Percentiles rank a stretch among this genome's conserved stretches.
Evolutionary conservation across 2,329 filamentous ascomycete species (phyloP).

Genomic region (Aureobasidium sp.): DNA sequence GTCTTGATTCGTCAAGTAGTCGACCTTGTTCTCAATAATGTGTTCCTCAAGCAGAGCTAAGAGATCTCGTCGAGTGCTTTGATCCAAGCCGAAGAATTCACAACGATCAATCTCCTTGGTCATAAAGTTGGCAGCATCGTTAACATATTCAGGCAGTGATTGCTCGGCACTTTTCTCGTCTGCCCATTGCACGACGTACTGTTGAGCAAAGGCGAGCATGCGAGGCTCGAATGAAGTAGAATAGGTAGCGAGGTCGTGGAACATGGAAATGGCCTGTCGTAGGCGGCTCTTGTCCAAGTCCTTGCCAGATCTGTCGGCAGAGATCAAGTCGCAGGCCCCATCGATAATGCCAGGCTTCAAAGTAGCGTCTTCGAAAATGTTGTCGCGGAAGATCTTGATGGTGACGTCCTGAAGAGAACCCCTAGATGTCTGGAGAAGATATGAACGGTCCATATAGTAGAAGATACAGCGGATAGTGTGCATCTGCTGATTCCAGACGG

Average conservation of each 20-base stretch:
- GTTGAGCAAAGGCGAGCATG: slow-evolving; percentile 60
- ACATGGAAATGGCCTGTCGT: slow-evolving; percentile 54
- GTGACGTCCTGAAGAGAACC: slow-evolving; percentile 75
- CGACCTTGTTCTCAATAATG: slow-evolving; percentile 62
- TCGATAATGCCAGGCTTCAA: slow-evolving; percentile 51
- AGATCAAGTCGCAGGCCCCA: slow-evolving; percentile 71
- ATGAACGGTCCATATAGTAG: slow-evolving; percentile 88
- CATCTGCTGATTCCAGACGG: slow-evolving; percentile 69
- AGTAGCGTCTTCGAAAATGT: slow-evolving; percentile 48
- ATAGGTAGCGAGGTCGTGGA: slow-evolving; percentile 14
- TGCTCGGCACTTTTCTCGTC: slow-evolving; percentile 54
- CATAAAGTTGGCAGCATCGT: slow-evolving; percentile 61
- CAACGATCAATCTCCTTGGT: slow-evolving; percentile 67
- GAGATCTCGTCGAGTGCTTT: slow-evolving; percentile 70
- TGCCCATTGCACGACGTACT: slow-evolving; percentile 65
- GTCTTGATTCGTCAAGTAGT: slow-evolving; percentile 33
- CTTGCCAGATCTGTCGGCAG: slow-evolving; percentile 57
- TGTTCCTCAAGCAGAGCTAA: slow-evolving; percentile 66
- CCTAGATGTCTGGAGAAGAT: slow-evolving; percentile 67
- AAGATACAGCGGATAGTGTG: slow-evolving; percentile 79
- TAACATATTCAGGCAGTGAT: slow-evolving; percentile 68
- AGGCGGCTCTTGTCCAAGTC: slow-evolving; percentile 58
- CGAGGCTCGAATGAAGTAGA: slow-evolving; percentile 69
- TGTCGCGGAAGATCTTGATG: slow-evolving; percentile 64
- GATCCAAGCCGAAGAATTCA: slow-evolving; percentile 73